Evolutionary conservation across 75 land plant genomes (phyloP).

Genomic region (Cupressus sempervirens): DNA sequence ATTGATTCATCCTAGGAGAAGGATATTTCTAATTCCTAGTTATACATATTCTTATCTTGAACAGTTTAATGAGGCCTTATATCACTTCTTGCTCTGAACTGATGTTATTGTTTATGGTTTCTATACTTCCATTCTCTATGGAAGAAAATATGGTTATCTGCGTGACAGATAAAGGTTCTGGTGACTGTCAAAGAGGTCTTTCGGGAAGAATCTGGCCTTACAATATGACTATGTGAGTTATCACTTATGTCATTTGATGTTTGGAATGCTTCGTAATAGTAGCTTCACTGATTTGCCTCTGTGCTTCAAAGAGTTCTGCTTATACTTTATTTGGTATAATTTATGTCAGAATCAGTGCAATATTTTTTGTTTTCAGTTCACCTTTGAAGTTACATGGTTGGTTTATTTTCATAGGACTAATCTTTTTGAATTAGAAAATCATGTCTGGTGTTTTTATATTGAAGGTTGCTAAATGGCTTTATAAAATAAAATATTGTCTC

Average conservation of each 20-base stretch:
- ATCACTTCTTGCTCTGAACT: background rate
- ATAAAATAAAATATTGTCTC: background rate
- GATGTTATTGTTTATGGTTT: background rate
- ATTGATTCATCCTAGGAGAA: background rate
- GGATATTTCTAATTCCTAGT: background rate
- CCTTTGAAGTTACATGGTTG: background rate
- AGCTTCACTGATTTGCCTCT: background rate
- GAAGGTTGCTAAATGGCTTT: background rate
- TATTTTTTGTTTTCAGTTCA: background rate
- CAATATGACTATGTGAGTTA: constrained; percentile 38
- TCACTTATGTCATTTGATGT: background rate
- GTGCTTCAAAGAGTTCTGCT: background rate
- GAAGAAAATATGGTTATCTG: constrained; percentile 74
- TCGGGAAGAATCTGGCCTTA: constrained; percentile 28
- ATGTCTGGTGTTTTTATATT: background rate
- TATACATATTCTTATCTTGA: background rate
- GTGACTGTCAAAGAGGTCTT: constrained; percentile 45
- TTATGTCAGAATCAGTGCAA: background rate
- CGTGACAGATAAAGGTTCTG: constrained; percentile 51
- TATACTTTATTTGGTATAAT: background rate
- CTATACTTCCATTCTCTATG: background rate
- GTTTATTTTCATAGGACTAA: background rate
- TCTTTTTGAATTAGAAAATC: background rate
- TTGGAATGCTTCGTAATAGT: background rate
- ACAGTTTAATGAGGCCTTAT: background rate